phyloP scores from a whole-genome alignment of 225 moss, liverwort and hornwort species.

The Lunularia cruciata region DNA sequence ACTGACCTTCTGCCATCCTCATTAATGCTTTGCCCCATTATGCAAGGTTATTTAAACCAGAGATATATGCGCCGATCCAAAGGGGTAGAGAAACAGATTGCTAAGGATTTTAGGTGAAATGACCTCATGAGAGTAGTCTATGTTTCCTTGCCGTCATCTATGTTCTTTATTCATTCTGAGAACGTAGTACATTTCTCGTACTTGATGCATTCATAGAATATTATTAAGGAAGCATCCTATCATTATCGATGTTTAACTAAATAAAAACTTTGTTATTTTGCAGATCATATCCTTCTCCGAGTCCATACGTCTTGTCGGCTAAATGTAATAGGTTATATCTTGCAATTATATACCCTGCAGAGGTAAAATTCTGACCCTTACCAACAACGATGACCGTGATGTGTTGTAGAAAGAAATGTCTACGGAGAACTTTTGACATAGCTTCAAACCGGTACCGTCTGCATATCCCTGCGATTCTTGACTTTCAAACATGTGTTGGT shows the following conservation, averaged over 20 bases:
- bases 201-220: no score
- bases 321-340: neutral
- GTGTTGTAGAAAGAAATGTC: no score
- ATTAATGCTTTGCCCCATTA: neutral
- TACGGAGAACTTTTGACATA: neutral
- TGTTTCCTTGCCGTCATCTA: neutral
- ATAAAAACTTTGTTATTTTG: constrained; percentile 24
- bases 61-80: neutral
- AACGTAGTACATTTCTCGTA: no score
- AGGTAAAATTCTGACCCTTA: neutral
- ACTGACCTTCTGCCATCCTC: neutral
- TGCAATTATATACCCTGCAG: neutral
- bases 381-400: no score
- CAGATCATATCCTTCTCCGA: constrained; percentile 94
- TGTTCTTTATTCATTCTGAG: neutral
- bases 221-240: no score
- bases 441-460: no score
- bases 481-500: constrained; percentile 81
- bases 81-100: neutral
- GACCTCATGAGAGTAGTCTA: neutral
- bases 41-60: neutral
- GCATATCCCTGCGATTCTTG: constrained; percentile 38
- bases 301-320: neutral
- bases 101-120: neutral
- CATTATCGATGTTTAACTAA: no score